Conservation (phyloP, 1,284 basidiomycete genomes). For the Leccinum subfulvum region DNA sequence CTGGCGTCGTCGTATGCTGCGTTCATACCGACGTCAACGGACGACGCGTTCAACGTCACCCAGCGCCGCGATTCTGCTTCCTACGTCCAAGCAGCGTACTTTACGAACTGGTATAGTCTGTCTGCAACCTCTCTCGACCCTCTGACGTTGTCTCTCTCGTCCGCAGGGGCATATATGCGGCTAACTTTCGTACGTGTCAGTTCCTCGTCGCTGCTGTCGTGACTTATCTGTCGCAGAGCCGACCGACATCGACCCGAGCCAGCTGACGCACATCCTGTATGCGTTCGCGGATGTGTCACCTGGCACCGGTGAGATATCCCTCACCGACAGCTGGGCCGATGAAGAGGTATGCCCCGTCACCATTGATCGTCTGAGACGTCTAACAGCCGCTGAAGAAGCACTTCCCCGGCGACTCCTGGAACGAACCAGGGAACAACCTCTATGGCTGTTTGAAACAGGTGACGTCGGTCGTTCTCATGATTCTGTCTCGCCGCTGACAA, state of each 20-base stretch:
- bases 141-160: slow-evolving; percentile 9
- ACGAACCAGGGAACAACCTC: slow-evolving; percentile 68
- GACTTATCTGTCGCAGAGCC: slow-evolving; percentile 46
- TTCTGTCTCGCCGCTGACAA: slow-evolving; percentile 1
- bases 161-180: slow-evolving; percentile 75
- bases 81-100: slow-evolving; percentile 62
- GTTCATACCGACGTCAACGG: slow-evolving; percentile 8
- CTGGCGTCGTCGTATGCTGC: slow-evolving; percentile 13
- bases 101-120: slow-evolving; percentile 57
- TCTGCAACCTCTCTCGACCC: background rate
- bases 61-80: slow-evolving; percentile 47
- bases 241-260: slow-evolving; percentile 53
- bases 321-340: slow-evolving; percentile 85
- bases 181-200: slow-evolving; percentile 64
- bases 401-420: slow-evolving; percentile 61
- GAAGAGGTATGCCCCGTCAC: slow-evolving; percentile 57
- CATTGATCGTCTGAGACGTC: background rate
- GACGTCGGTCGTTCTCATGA: slow-evolving; percentile 6
- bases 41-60: slow-evolving; percentile 24
- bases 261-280: slow-evolving; percentile 79
- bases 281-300: slow-evolving; percentile 80
- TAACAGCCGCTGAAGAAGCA: slow-evolving; percentile 50
- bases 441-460: slow-evolving; percentile 90
- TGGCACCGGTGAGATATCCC: slow-evolving; percentile 60
- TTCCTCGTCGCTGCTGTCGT: background rate